A percentile compares a stretch with the other conserved stretches of the same genome.
Evolutionary conservation across 805 yeast species (phyloP).

Genomic region (Saturnispora dispora): DNA sequence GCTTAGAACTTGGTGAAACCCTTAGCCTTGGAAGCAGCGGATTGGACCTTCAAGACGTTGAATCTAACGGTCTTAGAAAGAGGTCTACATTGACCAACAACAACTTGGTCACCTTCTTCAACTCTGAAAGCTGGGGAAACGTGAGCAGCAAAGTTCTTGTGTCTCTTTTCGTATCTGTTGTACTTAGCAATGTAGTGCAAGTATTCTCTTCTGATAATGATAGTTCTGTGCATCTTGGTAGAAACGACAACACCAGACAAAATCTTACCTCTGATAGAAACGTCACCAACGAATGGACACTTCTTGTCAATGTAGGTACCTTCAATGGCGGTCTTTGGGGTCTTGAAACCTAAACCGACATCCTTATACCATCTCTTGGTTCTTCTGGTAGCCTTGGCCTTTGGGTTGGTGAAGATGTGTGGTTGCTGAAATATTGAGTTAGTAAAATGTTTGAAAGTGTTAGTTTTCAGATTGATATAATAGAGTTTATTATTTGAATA

Average conservation of each 20-base stretch:
- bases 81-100: slow-evolving; percentile 99
- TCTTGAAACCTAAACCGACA: slow-evolving; percentile 99
- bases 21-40: slow-evolving; percentile 83
- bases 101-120: slow-evolving; percentile 95
- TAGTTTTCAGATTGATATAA: not conserved
- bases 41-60: slow-evolving; percentile 94
- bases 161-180: slow-evolving; percentile 99
- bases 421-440: slow-evolving; percentile 70
- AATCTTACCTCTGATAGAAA: slow-evolving; percentile 99
- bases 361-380: slow-evolving; percentile 99
- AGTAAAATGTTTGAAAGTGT: not conserved
- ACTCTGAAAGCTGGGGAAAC: slow-evolving; percentile 99
- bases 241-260: slow-evolving; percentile 99
- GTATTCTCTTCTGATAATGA: slow-evolving; percentile 99
- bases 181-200: slow-evolving; percentile 99
- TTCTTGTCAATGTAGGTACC: slow-evolving; percentile 99
- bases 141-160: slow-evolving; percentile 99
- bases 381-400: slow-evolving; percentile 96
- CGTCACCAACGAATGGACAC: slow-evolving; percentile 97
- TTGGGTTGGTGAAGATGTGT: slow-evolving; percentile 99
- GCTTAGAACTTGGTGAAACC: slow-evolving; percentile 93
- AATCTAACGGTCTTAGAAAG: slow-evolving; percentile 99
- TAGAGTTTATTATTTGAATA: not conserved
- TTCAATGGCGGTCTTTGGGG: slow-evolving; percentile 97
- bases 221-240: slow-evolving; percentile 99